Conservation (phyloP, 2,329 filamentous ascomycete genomes). For the Aspergillus hiratsukae region DNA sequence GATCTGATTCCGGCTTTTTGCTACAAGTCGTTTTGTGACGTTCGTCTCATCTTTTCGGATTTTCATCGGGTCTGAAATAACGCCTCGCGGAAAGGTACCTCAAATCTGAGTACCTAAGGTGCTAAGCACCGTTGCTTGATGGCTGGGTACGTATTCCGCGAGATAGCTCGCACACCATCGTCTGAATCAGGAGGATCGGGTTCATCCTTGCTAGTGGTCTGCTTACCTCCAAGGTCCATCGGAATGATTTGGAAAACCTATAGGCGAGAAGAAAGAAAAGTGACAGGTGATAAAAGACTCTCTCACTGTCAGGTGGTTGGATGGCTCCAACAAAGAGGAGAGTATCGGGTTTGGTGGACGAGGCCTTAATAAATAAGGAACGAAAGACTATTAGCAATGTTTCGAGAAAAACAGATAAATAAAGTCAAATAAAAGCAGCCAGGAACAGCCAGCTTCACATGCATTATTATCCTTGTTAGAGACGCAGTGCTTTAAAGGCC, state of each 20-base stretch:
- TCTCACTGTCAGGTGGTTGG: background rate
- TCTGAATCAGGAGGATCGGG: background rate
- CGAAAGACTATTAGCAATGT: background rate
- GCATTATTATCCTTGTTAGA: background rate
- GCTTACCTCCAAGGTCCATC: background rate
- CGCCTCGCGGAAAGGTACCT: background rate
- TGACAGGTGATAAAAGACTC: background rate
- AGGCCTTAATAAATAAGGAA: background rate
- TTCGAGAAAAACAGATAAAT: conserved; percentile 5
- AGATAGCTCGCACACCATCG: background rate
- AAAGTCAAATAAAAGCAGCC: conserved; percentile 1
- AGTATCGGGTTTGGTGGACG: background rate
- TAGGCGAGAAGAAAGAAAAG: background rate
- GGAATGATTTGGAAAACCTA: background rate
- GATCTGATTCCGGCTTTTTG: conserved; percentile 1
- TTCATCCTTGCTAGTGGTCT: background rate
- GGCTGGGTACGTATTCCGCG: background rate
- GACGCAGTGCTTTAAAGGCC: background rate
- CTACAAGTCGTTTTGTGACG: background rate
- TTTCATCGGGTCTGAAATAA: background rate
- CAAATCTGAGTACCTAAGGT: background rate
- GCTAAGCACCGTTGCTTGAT: background rate
- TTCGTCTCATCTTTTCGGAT: conserved; percentile 10
- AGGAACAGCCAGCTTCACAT: background rate
- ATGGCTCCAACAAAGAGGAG: background rate